Evolutionary conservation across 495 filamentous ascomycete genomes (phyloP), one percentile per base, ranked within the genome.

Genomic region (Aspergillus ellipticus): DNA sequence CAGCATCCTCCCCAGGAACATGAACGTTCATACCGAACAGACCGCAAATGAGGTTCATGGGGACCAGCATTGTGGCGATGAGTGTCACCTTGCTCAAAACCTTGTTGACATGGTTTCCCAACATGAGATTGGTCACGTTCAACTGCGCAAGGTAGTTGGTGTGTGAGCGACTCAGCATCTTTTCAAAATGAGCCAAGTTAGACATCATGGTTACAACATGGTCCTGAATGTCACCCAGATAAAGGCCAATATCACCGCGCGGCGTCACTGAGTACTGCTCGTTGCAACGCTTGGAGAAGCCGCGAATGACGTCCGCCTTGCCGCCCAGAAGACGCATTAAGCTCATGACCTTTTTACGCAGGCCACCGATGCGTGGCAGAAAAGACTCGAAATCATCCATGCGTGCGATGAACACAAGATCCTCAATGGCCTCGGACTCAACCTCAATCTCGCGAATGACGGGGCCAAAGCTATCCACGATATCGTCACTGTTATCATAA

Each of bases 181-280:
- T 97, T 68, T 98, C 95, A 61, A 94, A 97, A 66, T 98, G 94
- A 9, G 83, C 85, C 51, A 98, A 74, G 69, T 96, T 98, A 59
- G 85, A 89, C 83, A 96, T 95, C 94, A 97, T 97, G 56, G 94
- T 97, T 29, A 98, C 90, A 31, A 98, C 93, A 79, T 98, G 94
- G 74, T 98, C 94, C 68, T 98, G 94, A 57, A 97, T 96, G 76
- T 98, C 94, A 57, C 90, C 89, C 3, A 98, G 78, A 65, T 97
- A 98, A 56, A 98, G 81, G 13, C 92, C 94, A 63, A 98, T 96
- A 67, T 98, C 94, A 69, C 90, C 92, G 22, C 90, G 87, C 0
- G 94, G 94, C 11, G 94, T 95, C 47, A 97, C 86, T 59, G 89
- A 85, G 78, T 94, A 97, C 57, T 96, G 88, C 62, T 96, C 91